These are phyloP conservation scores for Phaeodactylum tricornutum DNA, from an alignment of 108 stramenopile genomes.

Conservation along the genomic window DNA sequence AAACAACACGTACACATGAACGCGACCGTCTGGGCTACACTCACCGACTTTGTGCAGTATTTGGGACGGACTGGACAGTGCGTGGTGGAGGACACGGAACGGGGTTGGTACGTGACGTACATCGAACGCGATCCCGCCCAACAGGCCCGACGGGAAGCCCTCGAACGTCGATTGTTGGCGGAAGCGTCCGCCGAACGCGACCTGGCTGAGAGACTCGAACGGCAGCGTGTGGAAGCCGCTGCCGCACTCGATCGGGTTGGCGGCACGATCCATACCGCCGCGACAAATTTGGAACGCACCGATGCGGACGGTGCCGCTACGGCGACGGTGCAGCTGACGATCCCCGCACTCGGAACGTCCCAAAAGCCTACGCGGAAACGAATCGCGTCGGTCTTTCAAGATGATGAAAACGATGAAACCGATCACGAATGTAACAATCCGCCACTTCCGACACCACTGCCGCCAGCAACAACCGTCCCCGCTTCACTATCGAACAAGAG, in stretches of 20 bases:
- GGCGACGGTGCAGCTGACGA: slow-evolving; percentile 25
- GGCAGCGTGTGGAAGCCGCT: slow-evolving; percentile 63
- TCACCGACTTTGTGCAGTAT: slow-evolving; percentile 94
- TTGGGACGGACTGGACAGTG: slow-evolving; percentile 89
- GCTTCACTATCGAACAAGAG: slow-evolving; percentile 3
- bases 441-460: background rate
- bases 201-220: slow-evolving; percentile 46
- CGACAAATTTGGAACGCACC: slow-evolving; percentile 37
- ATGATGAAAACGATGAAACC: slow-evolving; percentile 20
- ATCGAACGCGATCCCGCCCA: slow-evolving; percentile 83
- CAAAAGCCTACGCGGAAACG: background rate
- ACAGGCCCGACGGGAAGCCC: slow-evolving; percentile 33
- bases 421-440: slow-evolving; percentile 9
- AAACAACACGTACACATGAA: slow-evolving; percentile 99
- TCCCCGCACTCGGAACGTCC: background rate
- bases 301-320: slow-evolving; percentile 12
- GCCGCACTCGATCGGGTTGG: slow-evolving; percentile 64
- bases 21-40: slow-evolving; percentile 90
- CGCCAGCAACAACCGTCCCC: background rate
- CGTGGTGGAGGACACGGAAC: slow-evolving; percentile 93
- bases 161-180: slow-evolving; percentile 35
- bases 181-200: slow-evolving; percentile 31
- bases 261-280: slow-evolving; percentile 30
- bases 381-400: slow-evolving; percentile 6
- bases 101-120: slow-evolving; percentile 95